phyloP scores from a whole-genome alignment of 1,139 yeast genomes.

The Geotrichum australiense region DNA sequence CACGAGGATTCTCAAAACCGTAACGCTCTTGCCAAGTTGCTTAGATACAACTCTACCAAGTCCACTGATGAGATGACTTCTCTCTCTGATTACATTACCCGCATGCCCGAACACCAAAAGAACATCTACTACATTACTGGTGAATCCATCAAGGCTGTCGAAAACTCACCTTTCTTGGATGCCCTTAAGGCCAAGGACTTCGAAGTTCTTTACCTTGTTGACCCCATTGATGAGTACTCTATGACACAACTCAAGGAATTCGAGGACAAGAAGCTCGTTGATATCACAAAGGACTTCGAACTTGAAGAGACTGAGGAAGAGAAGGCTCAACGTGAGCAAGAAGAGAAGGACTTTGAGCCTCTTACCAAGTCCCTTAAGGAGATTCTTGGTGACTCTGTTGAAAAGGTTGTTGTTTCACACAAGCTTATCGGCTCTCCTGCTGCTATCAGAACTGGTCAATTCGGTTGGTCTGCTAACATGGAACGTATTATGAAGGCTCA shows the following conservation, averaged over 20 bases:
- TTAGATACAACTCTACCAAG: constrained; percentile 96
- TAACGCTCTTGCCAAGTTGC: constrained; percentile 85
- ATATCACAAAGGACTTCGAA: constrained; percentile 98
- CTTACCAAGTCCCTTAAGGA: constrained; percentile 95
- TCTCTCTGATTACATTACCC: constrained; percentile 92
- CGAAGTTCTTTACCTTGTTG: constrained; percentile 95
- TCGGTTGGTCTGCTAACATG: constrained; percentile 99
- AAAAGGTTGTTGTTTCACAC: constrained; percentile 97
- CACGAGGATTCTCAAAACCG: constrained; percentile 99
- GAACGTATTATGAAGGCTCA: constrained; percentile 99
- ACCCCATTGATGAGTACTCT: constrained; percentile 99
- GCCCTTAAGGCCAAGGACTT: constrained; percentile 98
- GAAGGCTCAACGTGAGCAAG: constrained; percentile 88
- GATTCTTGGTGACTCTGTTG: constrained; percentile 96
- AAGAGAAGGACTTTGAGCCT: constrained; percentile 84
- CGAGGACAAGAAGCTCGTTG: constrained; percentile 98
- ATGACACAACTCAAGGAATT: constrained; percentile 99
- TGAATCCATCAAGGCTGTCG: constrained; percentile 96
- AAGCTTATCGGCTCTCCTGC: constrained; percentile 98
- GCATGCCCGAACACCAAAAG: constrained; percentile 99
- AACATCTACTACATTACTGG: constrained; percentile 99
- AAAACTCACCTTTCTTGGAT: constrained; percentile 98
- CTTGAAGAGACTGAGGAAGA: constrained; percentile 98
- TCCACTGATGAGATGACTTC: constrained; percentile 87
- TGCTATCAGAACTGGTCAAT: constrained; percentile 99